Evolutionary conservation across 2,329 filamentous ascomycete genomes (phyloP).

Genomic region (Exophiala xenobiotica): DNA sequence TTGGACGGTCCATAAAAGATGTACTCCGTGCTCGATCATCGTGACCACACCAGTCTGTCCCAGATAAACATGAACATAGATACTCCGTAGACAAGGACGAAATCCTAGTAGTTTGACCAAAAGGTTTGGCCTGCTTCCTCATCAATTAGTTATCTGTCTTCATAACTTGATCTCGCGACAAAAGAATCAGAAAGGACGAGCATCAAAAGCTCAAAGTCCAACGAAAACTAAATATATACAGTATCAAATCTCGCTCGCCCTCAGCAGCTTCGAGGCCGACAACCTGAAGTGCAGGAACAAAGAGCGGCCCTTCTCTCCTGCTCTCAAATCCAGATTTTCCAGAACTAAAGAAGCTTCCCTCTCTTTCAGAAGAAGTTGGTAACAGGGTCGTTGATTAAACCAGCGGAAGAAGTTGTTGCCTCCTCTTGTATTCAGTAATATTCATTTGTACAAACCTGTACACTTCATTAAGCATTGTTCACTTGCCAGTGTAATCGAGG

Average conservation of each 20-base stretch:
- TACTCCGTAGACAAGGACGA: no score
- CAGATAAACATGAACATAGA: no score
- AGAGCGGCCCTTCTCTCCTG: background rate
- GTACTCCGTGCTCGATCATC: no score
- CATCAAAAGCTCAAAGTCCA: background rate
- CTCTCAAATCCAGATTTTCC: no score
- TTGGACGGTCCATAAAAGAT: no score
- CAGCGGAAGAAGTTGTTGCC: background rate
- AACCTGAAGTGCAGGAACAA: background rate
- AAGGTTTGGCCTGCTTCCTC: no score
- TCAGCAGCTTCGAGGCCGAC: no score
- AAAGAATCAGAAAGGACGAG: background rate
- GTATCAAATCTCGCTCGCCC: background rate
- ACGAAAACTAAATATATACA: background rate
- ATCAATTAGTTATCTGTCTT: background rate
- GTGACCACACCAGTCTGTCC: no score
- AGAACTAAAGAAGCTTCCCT: no score
- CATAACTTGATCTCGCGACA: background rate
- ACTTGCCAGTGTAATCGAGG: constrained; percentile 33
- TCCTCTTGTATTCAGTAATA: background rate
- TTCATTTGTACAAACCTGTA: constrained; percentile 15
- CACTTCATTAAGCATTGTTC: constrained; percentile 9
- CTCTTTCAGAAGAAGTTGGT: background rate
- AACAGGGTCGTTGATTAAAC: background rate
- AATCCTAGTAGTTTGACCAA: no score